phyloP scores from a whole-genome alignment of 1,139 yeast genomes.

The Yamadazyma aaseri region DNA sequence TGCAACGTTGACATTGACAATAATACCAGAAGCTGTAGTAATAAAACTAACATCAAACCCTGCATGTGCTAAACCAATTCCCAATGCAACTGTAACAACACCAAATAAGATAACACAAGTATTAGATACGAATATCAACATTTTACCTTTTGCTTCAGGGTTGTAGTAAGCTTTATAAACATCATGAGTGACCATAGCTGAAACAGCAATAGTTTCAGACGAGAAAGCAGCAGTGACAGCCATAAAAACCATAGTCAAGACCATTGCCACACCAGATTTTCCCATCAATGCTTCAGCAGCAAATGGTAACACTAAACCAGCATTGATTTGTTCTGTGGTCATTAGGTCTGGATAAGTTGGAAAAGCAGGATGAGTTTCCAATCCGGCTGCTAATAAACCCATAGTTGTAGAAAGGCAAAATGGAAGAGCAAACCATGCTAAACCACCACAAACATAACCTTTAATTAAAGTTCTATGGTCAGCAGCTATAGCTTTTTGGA shows the following conservation, averaged over 20 bases:
- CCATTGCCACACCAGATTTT: conserved; percentile 34
- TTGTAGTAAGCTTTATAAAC: conserved; percentile 33
- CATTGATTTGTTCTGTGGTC: conserved; percentile 16
- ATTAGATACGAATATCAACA: conserved; percentile 31
- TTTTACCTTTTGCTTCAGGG: conserved; percentile 33
- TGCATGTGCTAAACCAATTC: conserved; percentile 34
- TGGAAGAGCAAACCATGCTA: conserved; percentile 41
- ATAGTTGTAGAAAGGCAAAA: conserved; percentile 37
- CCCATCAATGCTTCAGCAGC: conserved; percentile 30
- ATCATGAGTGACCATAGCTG: conserved; percentile 37
- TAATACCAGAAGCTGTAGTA: conserved; percentile 26
- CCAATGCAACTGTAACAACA: conserved; percentile 27
- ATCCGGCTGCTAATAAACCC: conserved; percentile 35
- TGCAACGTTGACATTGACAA: conserved; percentile 35
- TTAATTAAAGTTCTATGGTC: conserved; percentile 29
- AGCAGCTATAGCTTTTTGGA: conserved; percentile 45
- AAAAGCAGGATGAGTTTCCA: conserved; percentile 27
- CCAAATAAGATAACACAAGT: conserved; percentile 26
- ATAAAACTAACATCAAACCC: conserved; percentile 30
- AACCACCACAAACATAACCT: conserved; percentile 40
- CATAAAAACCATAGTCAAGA: conserved; percentile 34
- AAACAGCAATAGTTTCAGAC: conserved; percentile 37
- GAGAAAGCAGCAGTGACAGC: conserved; percentile 42
- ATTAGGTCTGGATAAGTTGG: conserved; percentile 22
- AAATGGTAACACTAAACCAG: conserved; percentile 24